Conservation (phyloP, 2,329 filamentous ascomycete species). For the Beauveria brongniartii region DNA sequence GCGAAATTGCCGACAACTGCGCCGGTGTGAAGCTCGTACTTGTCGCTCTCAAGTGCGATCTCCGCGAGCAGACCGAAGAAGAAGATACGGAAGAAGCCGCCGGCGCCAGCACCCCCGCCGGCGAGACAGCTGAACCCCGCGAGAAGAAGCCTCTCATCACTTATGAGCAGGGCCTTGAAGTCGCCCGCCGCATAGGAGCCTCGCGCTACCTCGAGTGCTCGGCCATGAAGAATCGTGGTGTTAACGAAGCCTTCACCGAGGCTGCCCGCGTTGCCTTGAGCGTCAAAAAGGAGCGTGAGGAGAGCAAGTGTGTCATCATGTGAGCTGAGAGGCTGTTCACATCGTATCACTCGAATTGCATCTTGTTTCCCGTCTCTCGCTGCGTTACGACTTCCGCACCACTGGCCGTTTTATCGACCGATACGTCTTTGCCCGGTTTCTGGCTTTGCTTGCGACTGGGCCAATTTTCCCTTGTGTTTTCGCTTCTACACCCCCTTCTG, state of each 20-base stretch:
- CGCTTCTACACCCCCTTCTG: background rate
- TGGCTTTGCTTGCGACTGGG: background rate
- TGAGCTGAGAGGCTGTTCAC: constrained; percentile 23
- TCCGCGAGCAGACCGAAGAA: constrained; percentile 69
- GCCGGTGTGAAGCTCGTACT: constrained; percentile 90
- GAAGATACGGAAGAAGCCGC: constrained; percentile 59
- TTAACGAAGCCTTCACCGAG: constrained; percentile 98
- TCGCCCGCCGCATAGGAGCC: constrained; percentile 84
- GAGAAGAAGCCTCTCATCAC: constrained; percentile 70
- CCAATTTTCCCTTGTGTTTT: background rate
- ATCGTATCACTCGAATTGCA: background rate
- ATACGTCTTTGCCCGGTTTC: background rate
- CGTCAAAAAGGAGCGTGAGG: constrained; percentile 57
- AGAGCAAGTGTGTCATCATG: constrained; percentile 54
- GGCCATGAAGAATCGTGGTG: constrained; percentile 93
- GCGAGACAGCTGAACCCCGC: constrained; percentile 27
- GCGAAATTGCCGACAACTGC: constrained; percentile 97
- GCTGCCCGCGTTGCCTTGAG: constrained; percentile 86
- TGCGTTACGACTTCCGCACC: constrained; percentile 3
- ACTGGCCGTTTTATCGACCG: background rate
- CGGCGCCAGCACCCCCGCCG: constrained; percentile 26
- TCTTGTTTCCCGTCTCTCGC: background rate
- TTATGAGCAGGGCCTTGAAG: constrained; percentile 86
- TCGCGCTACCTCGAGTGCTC: constrained; percentile 96
- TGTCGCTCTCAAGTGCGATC: constrained; percentile 92